Conservation (phyloP, 2,329 filamentous ascomycete species). For the Ophiostoma sp. region DNA sequence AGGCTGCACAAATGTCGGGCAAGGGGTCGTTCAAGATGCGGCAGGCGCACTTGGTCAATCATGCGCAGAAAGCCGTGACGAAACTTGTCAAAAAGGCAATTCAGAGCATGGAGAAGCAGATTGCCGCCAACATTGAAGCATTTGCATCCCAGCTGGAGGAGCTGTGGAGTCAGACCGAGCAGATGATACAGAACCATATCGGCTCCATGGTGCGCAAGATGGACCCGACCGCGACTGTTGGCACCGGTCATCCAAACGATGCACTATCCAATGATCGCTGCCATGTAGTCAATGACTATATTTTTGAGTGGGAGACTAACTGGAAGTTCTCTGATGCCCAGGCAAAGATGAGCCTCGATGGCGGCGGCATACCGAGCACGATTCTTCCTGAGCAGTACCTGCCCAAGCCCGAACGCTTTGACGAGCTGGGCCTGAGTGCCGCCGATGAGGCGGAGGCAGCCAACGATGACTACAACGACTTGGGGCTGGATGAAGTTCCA, state of each 20-base stretch:
- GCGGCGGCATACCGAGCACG: neutral
- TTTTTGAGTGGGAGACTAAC: constrained; percentile 16
- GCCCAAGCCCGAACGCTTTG: neutral
- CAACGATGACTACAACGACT: neutral
- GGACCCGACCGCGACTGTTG: neutral
- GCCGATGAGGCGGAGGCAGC: neutral
- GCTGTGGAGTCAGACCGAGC: neutral
- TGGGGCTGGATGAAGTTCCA: neutral
- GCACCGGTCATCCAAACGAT: neutral
- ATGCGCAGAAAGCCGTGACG: neutral
- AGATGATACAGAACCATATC: constrained; percentile 12
- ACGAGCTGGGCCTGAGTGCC: neutral
- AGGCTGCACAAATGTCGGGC: neutral
- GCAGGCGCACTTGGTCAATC: neutral
- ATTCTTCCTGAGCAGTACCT: constrained; percentile 16
- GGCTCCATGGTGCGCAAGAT: neutral
- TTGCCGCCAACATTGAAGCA: neutral
- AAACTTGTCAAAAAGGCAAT: constrained; percentile 17
- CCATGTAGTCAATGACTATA: neutral
- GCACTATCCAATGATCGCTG: neutral
- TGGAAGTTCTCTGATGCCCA: constrained; percentile 14
- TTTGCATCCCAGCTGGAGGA: neutral
- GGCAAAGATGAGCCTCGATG: neutral
- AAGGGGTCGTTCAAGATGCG: constrained; percentile 9
- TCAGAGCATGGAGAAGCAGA: constrained; percentile 7